Conservation (phyloP, 176 grass and related monocot species). For the Paspalum notatum region DNA sequence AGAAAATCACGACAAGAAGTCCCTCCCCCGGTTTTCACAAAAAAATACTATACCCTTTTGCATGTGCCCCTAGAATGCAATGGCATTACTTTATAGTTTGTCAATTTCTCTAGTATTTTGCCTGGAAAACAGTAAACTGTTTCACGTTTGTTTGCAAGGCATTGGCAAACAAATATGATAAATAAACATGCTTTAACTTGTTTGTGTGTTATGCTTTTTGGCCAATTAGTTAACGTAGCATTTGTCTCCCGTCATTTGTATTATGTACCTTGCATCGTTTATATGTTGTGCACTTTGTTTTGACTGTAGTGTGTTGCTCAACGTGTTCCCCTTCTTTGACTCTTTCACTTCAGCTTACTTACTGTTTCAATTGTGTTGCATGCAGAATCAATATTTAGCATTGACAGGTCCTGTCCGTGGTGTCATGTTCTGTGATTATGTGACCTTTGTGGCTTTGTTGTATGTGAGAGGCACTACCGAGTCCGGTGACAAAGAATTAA, state of each 20-base stretch:
- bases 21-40: too few species aligned
- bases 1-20: too few species aligned
- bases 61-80: too few species aligned
- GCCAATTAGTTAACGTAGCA: not conserved
- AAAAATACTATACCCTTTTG: too few species aligned
- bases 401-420: constrained; percentile 31
- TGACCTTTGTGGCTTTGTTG: constrained; percentile 9
- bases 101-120: too few species aligned
- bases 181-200: too few species aligned
- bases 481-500: constrained; percentile 22
- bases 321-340: not conserved
- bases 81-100: too few species aligned
- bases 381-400: constrained; percentile 32
- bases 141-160: too few species aligned
- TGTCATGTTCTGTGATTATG: not conserved
- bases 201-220: too few species aligned
- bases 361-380: not conserved
- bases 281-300: not conserved
- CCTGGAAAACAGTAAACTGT: too few species aligned
- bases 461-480: constrained; percentile 6
- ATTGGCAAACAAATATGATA: too few species aligned
- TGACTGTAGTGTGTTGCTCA: not conserved
- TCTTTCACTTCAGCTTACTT: not conserved
- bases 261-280: not conserved
- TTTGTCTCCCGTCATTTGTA: not conserved